A percentile compares a stretch with the other conserved stretches of the same genome.
These are phyloP conservation scores for Talaromyces liani DNA, from an alignment of 495 filamentous ascomycete species.

Conservation along the genomic window DNA sequence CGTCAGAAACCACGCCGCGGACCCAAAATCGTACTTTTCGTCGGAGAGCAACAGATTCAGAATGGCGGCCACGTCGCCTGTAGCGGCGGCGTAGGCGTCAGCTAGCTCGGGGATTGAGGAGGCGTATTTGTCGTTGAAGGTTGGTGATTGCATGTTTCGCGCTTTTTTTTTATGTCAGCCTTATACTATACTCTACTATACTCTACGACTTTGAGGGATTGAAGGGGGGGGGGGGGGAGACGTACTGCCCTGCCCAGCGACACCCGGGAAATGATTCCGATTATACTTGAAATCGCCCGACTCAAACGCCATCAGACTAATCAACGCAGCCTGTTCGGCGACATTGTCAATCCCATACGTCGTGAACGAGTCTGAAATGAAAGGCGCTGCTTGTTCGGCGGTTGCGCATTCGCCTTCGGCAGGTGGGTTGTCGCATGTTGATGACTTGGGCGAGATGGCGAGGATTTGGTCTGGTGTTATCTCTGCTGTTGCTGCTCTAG, in stretches of 20 bases:
- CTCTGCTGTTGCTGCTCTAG: not conserved
- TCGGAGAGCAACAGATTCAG: constrained; percentile 52
- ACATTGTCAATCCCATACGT: constrained; percentile 46
- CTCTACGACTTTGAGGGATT: not conserved
- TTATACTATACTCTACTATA: not conserved
- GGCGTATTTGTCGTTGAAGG: constrained; percentile 58
- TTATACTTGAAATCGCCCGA: constrained; percentile 60
- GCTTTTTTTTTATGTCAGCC: constrained; percentile 21
- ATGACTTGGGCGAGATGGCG: constrained; percentile 42
- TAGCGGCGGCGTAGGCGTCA: constrained; percentile 26
- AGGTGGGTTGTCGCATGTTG: constrained; percentile 35
- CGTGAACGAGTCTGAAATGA: constrained; percentile 45
- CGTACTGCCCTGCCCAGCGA: constrained; percentile 63
- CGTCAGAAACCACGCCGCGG: constrained; percentile 66
- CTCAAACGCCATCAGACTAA: constrained; percentile 62
- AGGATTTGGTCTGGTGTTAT: constrained; percentile 39
- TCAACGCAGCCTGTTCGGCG: constrained; percentile 54
- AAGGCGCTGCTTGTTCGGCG: constrained; percentile 51
- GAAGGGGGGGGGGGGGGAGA: constrained; percentile 6
- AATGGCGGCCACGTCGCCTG: constrained; percentile 35
- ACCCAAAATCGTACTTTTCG: constrained; percentile 59
- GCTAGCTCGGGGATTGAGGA: constrained; percentile 42
- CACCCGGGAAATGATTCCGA: constrained; percentile 54
- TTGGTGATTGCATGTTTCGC: constrained; percentile 65
- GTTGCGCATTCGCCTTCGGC: constrained; percentile 57